Percentiles rank a stretch among this genome's conserved stretches.
Evolutionary conservation across 1,139 yeast species (phyloP).

Genomic region (Geotrichum cucujoidarum): DNA sequence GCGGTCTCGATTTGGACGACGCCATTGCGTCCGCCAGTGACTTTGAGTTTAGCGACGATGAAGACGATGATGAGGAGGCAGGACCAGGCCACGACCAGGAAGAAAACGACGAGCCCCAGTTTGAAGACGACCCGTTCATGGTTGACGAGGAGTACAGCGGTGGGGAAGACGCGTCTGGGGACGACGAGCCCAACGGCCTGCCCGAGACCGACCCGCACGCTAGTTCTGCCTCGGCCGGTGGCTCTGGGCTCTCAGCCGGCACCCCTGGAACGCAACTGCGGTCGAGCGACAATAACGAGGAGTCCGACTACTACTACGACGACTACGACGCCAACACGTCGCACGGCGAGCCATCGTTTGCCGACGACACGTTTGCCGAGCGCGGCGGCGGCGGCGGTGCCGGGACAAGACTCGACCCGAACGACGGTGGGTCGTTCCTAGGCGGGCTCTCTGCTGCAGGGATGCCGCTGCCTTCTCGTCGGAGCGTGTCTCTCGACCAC

Average conservation of each 20-base stretch:
- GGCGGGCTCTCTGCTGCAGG: too few species aligned
- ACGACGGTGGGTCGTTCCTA: background rate
- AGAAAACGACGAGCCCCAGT: constrained; percentile 4
- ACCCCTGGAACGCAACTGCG: too few species aligned
- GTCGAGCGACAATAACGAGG: background rate
- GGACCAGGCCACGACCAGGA: background rate
- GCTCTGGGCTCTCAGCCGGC: too few species aligned
- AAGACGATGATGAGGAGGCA: constrained; percentile 7
- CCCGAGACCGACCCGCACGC: too few species aligned
- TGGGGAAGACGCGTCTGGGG: background rate
- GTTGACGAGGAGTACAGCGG: constrained; percentile 7
- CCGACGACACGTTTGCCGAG: constrained; percentile 7
- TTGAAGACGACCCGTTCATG: constrained; percentile 8
- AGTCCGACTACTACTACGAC: background rate
- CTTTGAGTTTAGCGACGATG: constrained; percentile 11
- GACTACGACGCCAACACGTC: background rate
- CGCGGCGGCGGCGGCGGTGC: background rate
- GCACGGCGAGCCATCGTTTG: background rate
- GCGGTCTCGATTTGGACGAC: constrained; percentile 7
- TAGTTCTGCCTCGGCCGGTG: too few species aligned
- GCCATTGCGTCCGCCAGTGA: constrained; percentile 5
- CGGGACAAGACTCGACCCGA: background rate
- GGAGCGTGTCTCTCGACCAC: too few species aligned
- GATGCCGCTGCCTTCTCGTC: too few species aligned
- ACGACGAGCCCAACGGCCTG: background rate